phyloP scores from a whole-genome alignment of 768 basidiomycete genomes.

The Auricularia sp. region DNA sequence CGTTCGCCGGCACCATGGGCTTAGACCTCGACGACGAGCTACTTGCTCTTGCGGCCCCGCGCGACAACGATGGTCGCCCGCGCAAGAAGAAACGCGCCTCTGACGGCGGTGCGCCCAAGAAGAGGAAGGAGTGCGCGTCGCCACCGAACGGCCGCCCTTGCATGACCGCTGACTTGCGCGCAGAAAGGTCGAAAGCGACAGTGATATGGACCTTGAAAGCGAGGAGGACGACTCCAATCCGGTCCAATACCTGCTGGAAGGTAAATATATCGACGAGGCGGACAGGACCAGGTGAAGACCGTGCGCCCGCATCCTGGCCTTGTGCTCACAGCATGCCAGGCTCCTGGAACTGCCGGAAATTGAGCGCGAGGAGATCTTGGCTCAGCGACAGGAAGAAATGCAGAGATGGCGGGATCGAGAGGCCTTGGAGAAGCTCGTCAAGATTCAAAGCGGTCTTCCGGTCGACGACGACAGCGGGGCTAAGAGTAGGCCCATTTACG shows the following conservation, averaged over 20 bases:
- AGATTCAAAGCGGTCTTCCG: slow-evolving; percentile 44
- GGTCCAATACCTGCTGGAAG: slow-evolving; percentile 68
- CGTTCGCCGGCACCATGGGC: background rate
- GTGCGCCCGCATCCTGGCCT: slow-evolving; percentile 13
- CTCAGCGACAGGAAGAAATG: slow-evolving; percentile 69
- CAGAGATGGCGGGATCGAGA: slow-evolving; percentile 63
- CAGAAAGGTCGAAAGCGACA: background rate
- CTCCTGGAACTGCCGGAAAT: slow-evolving; percentile 75
- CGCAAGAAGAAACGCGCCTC: slow-evolving; percentile 13
- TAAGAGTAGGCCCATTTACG: background rate
- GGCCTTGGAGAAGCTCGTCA: slow-evolving; percentile 64
- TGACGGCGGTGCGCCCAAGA: slow-evolving; percentile 30
- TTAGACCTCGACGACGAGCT: slow-evolving; percentile 23
- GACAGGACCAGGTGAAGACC: slow-evolving; percentile 65
- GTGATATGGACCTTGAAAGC: slow-evolving; percentile 47
- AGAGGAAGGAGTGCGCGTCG: slow-evolving; percentile 63
- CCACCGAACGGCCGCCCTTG: background rate
- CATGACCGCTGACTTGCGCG: background rate
- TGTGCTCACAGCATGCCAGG: slow-evolving; percentile 30
- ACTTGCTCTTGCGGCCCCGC: slow-evolving; percentile 24
- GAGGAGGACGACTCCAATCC: slow-evolving; percentile 52
- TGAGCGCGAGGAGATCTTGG: slow-evolving; percentile 80
- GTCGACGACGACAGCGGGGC: slow-evolving; percentile 45
- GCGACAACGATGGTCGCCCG: slow-evolving; percentile 11
- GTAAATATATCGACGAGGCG: slow-evolving; percentile 76